phyloP scores from a whole-genome alignment of 805 yeast genomes.

The Candida pini region DNA sequence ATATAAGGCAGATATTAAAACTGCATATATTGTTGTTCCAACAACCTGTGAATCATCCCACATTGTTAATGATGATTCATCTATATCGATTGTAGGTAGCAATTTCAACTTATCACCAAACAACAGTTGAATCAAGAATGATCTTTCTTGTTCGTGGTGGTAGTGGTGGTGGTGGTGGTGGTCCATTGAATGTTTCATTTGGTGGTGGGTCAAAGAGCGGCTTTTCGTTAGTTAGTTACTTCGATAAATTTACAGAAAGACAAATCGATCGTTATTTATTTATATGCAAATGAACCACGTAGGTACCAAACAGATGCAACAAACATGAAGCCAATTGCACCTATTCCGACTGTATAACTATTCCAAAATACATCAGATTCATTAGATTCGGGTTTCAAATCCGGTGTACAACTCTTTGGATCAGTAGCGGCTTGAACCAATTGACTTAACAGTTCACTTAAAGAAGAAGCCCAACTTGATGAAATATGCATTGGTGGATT shows the following conservation, averaged over 20 bases:
- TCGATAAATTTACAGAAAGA: too few species aligned
- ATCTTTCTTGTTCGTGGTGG: too few species aligned
- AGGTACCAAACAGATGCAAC: constrained; percentile 61
- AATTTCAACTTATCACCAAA: too few species aligned
- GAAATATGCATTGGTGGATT: constrained; percentile 89
- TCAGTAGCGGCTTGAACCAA: constrained; percentile 80
- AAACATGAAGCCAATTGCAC: constrained; percentile 64
- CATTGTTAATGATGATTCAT: too few species aligned
- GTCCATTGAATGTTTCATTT: too few species aligned
- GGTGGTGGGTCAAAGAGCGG: too few species aligned
- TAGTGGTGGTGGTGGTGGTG: too few species aligned
- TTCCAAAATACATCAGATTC: constrained; percentile 40
- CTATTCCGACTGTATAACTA: constrained; percentile 57
- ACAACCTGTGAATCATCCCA: too few species aligned
- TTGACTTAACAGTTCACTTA: constrained; percentile 79
- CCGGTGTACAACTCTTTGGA: constrained; percentile 77
- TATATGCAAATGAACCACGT: constrained; percentile 40
- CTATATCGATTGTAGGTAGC: too few species aligned
- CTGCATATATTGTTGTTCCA: constrained; percentile 25
- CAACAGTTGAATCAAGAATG: too few species aligned
- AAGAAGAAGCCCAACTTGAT: constrained; percentile 81
- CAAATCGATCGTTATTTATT: too few species aligned
- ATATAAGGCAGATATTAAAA: constrained; percentile 38
- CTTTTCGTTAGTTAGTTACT: too few species aligned
- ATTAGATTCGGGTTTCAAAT: constrained; percentile 56